Base-by-base conservation (phyloP, 2,329 filamentous ascomycete species). In the Neonectria faginata region DNA sequence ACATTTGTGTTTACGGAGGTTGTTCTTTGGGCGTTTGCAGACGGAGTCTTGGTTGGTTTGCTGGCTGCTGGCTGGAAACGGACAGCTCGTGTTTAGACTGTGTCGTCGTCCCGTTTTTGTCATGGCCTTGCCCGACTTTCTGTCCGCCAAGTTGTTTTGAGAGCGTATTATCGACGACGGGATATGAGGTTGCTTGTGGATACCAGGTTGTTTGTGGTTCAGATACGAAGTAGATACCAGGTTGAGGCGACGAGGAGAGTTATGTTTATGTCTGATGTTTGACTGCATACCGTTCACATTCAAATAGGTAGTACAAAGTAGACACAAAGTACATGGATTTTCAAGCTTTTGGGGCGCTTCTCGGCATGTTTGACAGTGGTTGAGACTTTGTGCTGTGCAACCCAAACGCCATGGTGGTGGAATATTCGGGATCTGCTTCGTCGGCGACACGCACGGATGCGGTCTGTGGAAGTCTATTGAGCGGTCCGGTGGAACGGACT, bases 161-260 rank as follows among this genome's bases (percentile, higher is more conserved):
- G 55, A 42, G 54, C 31, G 42, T 42, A 36, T 36, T 64, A 45
- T 55, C 57, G 29, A 51, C 33, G 51, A 55, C 16, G 56, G 55
- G 29, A 64, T 56, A 56, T 45, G 27, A 51, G 51, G 31, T 45
- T 50, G n/a, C 48, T 56, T 64, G 57, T 51, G 33, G 55, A 60
- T 64, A 64, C 61, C 61, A 64, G 51, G 58, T 18, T 27, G 42
- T 31, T 31, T n/a, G 48, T 14, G 27, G 48, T 20, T 22, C 20
- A 12, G 27, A 29, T 51, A 25, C 25, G 25, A 25, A 25, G 25
- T 25, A 33, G 48, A 29, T 12, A 51, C 39, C 39, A 42, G 48
- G 36, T 39, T 16, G 41, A 56, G 53, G 29, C 22, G 31, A 33
- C 31, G n/a, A 45, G 39, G 41, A 56, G 36, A 51, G 29, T 9